Percentiles rank a stretch among this genome's conserved stretches.
phyloP scores from a whole-genome alignment of 176 grass and related monocot species.

The Musa schizocarpa region DNA sequence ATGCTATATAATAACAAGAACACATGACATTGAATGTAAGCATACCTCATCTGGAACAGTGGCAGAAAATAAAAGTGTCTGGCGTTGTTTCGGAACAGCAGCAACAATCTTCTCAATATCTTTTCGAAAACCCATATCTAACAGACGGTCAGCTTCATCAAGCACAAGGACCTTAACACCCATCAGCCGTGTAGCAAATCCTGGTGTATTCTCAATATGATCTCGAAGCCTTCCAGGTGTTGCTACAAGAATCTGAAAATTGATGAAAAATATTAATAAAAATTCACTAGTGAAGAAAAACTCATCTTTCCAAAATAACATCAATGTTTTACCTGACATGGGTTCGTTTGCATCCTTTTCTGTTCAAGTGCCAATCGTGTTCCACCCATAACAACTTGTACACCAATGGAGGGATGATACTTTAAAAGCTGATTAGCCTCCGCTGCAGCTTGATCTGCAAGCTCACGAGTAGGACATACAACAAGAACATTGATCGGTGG shows the following conservation, averaged over 20 bases:
- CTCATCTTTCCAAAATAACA: not conserved
- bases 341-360: slow-evolving; percentile 55
- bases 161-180: slow-evolving; percentile 87
- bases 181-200: slow-evolving; percentile 62
- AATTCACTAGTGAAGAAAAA: not conserved
- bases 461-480: slow-evolving; percentile 76
- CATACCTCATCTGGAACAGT: slow-evolving; percentile 79
- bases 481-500: slow-evolving; percentile 89
- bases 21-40: not conserved
- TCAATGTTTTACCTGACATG: slow-evolving; percentile 57
- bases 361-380: slow-evolving; percentile 69
- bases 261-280: slow-evolving; percentile 11
- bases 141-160: slow-evolving; percentile 90
- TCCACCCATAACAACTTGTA: slow-evolving; percentile 91
- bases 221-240: slow-evolving; percentile 89
- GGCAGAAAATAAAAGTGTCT: slow-evolving; percentile 94
- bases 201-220: slow-evolving; percentile 89
- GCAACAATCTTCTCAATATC: slow-evolving; percentile 90
- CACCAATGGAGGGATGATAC: slow-evolving; percentile 58
- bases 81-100: slow-evolving; percentile 74
- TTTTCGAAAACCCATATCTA: slow-evolving; percentile 94
- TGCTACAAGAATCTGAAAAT: slow-evolving; percentile 73
- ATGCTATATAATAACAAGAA: slow-evolving; percentile 10
- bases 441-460: slow-evolving; percentile 72
- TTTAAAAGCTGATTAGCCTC: slow-evolving; percentile 92